phyloP scores from a whole-genome alignment of 1,284 basidiomycete genomes.

The Naganishia albida region DNA sequence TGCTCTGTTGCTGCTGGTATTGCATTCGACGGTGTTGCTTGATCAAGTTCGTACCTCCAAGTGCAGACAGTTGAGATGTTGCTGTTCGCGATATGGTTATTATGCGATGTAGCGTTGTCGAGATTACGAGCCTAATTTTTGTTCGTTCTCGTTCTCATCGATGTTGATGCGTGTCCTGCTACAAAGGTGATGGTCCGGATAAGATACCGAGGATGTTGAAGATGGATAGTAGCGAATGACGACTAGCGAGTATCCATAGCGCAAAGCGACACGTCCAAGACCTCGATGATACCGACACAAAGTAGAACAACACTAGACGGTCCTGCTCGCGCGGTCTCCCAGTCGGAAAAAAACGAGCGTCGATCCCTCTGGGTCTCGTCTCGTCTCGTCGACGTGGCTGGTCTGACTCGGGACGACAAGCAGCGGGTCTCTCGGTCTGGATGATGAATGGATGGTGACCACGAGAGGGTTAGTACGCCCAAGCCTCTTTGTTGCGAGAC shows the following conservation, averaged over 20 bases:
- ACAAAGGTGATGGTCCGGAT: neutral
- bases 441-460: neutral
- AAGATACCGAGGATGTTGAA: neutral
- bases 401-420: neutral
- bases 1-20: neutral
- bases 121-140: neutral
- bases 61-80: neutral
- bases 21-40: neutral
- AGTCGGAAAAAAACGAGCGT: constrained; percentile 24
- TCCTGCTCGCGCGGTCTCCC: neutral
- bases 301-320: neutral
- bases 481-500: constrained; percentile 17
- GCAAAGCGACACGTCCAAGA: neutral
- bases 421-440: neutral
- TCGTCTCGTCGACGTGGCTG: neutral
- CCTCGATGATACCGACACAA: neutral
- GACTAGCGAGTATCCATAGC: neutral
- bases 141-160: neutral
- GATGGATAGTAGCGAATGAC: neutral
- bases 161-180: neutral
- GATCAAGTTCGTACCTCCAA: too few species aligned
- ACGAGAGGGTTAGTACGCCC: neutral
- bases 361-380: constrained; percentile 5
- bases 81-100: neutral
- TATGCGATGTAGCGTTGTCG: too few species aligned